Conservation (phyloP, 2,329 filamentous ascomycete genomes). For the Fusarium nanum region DNA sequence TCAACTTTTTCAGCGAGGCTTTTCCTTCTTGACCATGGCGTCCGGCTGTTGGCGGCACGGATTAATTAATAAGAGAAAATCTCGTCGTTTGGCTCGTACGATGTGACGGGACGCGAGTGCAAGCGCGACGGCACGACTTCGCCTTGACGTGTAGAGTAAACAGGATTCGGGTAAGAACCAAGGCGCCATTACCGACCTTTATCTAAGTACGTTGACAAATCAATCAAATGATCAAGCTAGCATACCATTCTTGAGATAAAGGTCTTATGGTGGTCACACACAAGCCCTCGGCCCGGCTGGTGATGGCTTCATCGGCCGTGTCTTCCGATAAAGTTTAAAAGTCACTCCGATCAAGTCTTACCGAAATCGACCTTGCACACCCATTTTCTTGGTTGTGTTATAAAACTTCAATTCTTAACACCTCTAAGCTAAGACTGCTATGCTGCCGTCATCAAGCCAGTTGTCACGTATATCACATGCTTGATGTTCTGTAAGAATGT, state of each 20-base stretch:
- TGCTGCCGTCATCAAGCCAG: neutral
- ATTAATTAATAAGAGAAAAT: neutral
- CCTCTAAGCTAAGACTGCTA: neutral
- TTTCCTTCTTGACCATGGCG: neutral
- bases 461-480: neutral
- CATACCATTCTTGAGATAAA: neutral
- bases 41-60: constrained; percentile 6
- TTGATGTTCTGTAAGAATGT: neutral
- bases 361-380: neutral
- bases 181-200: neutral
- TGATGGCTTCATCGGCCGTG: constrained; percentile 26
- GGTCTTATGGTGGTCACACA: neutral
- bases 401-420: neutral
- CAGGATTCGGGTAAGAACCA: neutral
- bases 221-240: neutral
- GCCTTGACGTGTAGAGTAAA: neutral
- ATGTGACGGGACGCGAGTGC: neutral
- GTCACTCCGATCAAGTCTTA: neutral
- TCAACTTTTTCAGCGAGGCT: neutral
- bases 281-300: constrained; percentile 8
- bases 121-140: neutral
- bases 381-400: neutral
- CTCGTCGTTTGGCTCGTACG: neutral
- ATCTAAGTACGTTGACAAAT: neutral
- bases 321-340: constrained; percentile 19